Evolutionary conservation across 2,329 filamentous ascomycete species (phyloP).

Genomic region (Atkinsonella hypoxylon): DNA sequence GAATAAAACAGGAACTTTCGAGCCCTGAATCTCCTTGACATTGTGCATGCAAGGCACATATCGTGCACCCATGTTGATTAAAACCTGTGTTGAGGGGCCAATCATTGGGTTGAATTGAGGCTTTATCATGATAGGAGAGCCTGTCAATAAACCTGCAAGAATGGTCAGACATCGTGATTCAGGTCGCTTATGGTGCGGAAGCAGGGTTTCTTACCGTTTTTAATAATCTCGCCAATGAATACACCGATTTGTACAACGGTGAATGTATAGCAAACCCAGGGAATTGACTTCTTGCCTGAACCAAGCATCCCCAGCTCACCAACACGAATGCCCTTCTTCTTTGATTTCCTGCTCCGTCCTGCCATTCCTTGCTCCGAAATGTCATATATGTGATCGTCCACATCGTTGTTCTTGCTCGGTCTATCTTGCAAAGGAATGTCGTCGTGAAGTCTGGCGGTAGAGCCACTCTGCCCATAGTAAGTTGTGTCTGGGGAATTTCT

Average conservation of each 20-base stretch:
- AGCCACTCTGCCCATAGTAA: slow-evolving; percentile 38
- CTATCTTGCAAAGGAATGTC: slow-evolving; percentile 47
- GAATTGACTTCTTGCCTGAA: slow-evolving; percentile 43
- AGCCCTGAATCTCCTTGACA: slow-evolving; percentile 50
- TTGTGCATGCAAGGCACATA: slow-evolving; percentile 94
- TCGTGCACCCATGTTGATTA: slow-evolving; percentile 94
- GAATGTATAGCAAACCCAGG: slow-evolving; percentile 75
- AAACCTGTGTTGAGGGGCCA: slow-evolving; percentile 75
- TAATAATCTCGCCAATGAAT: slow-evolving; percentile 80
- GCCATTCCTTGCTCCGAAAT: slow-evolving; percentile 25
- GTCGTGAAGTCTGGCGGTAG: slow-evolving; percentile 29
- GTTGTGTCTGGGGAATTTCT: slow-evolving; percentile 39
- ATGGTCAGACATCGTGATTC: neutral
- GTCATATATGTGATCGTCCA: slow-evolving; percentile 52
- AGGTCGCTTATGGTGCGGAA: too few relatives aligned
- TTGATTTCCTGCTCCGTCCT: slow-evolving; percentile 18
- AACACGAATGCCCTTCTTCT: slow-evolving; percentile 36
- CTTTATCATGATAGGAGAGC: slow-evolving; percentile 64
- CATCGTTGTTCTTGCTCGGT: slow-evolving; percentile 27
- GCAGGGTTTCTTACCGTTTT: slow-evolving; percentile 52
- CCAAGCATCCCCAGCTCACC: slow-evolving; percentile 50
- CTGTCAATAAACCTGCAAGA: slow-evolving; percentile 57
- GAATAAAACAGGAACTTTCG: slow-evolving; percentile 41
- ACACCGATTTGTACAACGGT: slow-evolving; percentile 67
- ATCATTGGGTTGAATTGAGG: slow-evolving; percentile 96